Evolutionary conservation across 2,329 filamentous ascomycete species (phyloP), one percentile per base, ranked within the genome.

Genomic region (Diplocarpon mali): DNA sequence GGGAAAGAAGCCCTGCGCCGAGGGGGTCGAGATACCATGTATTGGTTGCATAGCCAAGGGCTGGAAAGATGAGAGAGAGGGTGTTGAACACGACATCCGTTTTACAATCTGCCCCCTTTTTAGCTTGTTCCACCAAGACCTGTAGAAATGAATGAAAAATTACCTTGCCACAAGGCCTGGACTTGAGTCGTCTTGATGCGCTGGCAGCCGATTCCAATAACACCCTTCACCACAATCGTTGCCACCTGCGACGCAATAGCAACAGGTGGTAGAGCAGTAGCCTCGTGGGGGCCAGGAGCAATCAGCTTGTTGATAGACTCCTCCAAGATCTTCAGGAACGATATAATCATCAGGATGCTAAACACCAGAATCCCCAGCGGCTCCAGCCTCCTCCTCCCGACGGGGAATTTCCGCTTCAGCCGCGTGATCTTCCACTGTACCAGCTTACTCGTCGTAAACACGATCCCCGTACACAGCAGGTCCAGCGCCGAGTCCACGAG

Each of bases 11-110:
- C 0, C 70, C 70, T 1, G 78, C 78, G 41, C 78, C 78, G 0
- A 71, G 64, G 5, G 67, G 64, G 57, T 83, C 78, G 4, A 83
- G 66, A 78, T 77, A 82, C 78, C 78, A 82, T 15, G 78, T 54
- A 17, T 72, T 59, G 3, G 71, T 64, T 35, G 70, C 64, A 50
- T 72, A 65, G 2, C 78, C 78, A 34, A 82, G 67, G 30, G 77
- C 65, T 0, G 75, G 75, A 55, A 79, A 79, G 3, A 76, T 62
- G 1, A 79, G 66, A 1, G 74, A 78, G 2, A 77, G 64, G 0
- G 73, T 74, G 59, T 79, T 78, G 66, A 78, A 79, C 50, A 73
- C 68, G 8, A 79, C 75, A 47, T 78, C 75, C 0, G 72, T 75
- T 53, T 78, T 76, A 63, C 74, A 78, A 51, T 79, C 75, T 57